Base-by-base conservation (phyloP, 75 land plant genomes). In the Pseudotsuga menziesii region DNA sequence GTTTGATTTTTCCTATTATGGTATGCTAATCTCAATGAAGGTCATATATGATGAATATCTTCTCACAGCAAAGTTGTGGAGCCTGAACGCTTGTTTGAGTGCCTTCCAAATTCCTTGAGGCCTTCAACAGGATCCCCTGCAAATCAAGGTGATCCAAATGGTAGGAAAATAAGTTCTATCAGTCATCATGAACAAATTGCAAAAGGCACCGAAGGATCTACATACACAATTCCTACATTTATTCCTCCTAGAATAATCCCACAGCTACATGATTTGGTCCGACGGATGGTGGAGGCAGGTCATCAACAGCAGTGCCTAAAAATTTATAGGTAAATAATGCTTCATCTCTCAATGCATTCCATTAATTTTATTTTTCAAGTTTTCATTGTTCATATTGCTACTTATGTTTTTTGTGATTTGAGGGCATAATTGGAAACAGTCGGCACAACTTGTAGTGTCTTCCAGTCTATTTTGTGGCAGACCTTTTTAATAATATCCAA, bases 1-100 rank as follows among this genome's bases (percentile, higher is more conserved):
- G 15, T 64, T 64, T 32, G 32, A 32, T 48, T 48, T 48, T 48
- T 48, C 54, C 54, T 9, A 48, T 64, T 32, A 64, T 32, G 19
- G 32, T 35, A 17, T 64, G n/a, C 69, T 64, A 32, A 64, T 20
- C 35, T 64, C 19, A 64, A 64, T 32, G 19, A 20, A 2, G n/a
- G 35, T 64, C 35, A 20, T 39, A 35, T 69, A 20, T 41, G 72
- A 20, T 69, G 44, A 41, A 69, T 41, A 39, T 25, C 52, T 69
- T 69, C 11, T 83, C 85, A 58, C 89, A 96, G 98, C 84, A 93
- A 96, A 75, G 88, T 87, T 41, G 78, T 89, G 58, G 98, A 96
- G 71, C 94, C 94, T 59, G 92, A 87, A 17, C 88, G 89, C 27
- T 88, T 96, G 77, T 81, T 87, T 56, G 91, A 88, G 23, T 80